These are phyloP conservation scores for Crithidia acanthocephali DNA, from an alignment of 208 protist species.

Conservation along the genomic window DNA sequence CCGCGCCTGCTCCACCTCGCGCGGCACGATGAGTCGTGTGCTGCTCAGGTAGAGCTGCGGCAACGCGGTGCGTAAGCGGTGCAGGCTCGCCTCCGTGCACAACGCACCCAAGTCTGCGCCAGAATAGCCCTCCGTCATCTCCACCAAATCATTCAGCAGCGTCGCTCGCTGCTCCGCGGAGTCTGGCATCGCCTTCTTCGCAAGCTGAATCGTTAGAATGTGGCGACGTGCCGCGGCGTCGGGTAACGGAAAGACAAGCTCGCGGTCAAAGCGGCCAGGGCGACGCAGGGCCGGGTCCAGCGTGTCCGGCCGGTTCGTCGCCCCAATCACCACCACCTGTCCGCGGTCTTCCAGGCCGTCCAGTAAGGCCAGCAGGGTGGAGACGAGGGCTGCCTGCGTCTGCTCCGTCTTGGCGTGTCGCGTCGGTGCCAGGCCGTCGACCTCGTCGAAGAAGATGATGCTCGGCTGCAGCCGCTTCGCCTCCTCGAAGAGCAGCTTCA, in stretches of 20 bases:
- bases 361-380: constrained; percentile 95
- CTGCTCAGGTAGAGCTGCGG: constrained; percentile 83
- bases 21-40: constrained; percentile 52
- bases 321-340: constrained; percentile 95
- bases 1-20: constrained; percentile 10
- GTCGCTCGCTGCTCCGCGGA: constrained; percentile 35
- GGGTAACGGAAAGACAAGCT: constrained; percentile 92
- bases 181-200: constrained; percentile 96
- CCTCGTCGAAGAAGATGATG: constrained; percentile 99
- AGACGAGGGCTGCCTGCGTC: constrained; percentile 84
- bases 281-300: constrained; percentile 97
- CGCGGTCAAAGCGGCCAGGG: constrained; percentile 97
- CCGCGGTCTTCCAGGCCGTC: constrained; percentile 94
- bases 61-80: constrained; percentile 71
- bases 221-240: constrained; percentile 81
- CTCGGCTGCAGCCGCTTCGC: constrained; percentile 93
- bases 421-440: constrained; percentile 96
- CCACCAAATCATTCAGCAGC: constrained; percentile 85
- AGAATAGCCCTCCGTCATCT: constrained; percentile 97
- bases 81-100: constrained; percentile 97
- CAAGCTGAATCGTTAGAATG: constrained; percentile 97
- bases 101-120: constrained; percentile 98
- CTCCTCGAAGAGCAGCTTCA: constrained; percentile 97
- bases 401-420: constrained; percentile 84
- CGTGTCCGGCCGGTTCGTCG: constrained; percentile 96